A percentile compares a stretch with the other conserved stretches of the same genome.
Conservation (phyloP, 371 early-diverging fungal species). For the Coemansia sp. region DNA sequence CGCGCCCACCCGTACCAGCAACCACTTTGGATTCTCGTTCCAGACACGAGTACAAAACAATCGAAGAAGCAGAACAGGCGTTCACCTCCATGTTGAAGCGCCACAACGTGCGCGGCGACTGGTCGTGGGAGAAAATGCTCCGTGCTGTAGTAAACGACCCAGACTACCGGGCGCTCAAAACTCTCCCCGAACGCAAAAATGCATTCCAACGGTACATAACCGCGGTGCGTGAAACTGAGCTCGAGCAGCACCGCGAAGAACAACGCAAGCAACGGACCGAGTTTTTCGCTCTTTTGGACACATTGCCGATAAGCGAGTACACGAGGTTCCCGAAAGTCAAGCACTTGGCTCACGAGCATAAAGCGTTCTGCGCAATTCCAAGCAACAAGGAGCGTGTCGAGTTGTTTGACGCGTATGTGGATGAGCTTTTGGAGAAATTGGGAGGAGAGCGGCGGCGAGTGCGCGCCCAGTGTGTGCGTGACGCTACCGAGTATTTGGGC, state of each 20-base stretch:
- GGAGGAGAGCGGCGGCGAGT: conserved; percentile 64
- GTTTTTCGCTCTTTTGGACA: conserved; percentile 52
- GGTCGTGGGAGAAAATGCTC: conserved; percentile 93
- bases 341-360: conserved; percentile 53
- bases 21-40: too few species aligned
- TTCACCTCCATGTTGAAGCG: conserved; percentile 72
- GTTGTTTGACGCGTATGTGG: conserved; percentile 67
- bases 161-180: conserved; percentile 79
- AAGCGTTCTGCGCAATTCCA: conserved; percentile 56
- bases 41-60: conserved; percentile 57
- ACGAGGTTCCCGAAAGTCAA: conserved; percentile 55
- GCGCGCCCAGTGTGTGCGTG: conserved; percentile 66
- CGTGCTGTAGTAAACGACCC: conserved; percentile 79
- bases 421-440: conserved; percentile 57
- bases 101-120: conserved; percentile 69
- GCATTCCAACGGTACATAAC: conserved; percentile 74
- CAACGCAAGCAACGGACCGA: conserved; percentile 50
- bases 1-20: conserved; percentile 25
- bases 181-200: conserved; percentile 73
- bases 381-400: conserved; percentile 56
- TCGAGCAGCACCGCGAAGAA: conserved; percentile 45
- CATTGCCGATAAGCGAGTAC: conserved; percentile 48
- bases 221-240: conserved; percentile 56
- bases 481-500: conserved; percentile 48
- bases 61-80: conserved; percentile 82